Evolutionary conservation across 2,329 filamentous ascomycete species (phyloP), one percentile per base, ranked within the genome.

Genomic region (Ophiostoma sp.): DNA sequence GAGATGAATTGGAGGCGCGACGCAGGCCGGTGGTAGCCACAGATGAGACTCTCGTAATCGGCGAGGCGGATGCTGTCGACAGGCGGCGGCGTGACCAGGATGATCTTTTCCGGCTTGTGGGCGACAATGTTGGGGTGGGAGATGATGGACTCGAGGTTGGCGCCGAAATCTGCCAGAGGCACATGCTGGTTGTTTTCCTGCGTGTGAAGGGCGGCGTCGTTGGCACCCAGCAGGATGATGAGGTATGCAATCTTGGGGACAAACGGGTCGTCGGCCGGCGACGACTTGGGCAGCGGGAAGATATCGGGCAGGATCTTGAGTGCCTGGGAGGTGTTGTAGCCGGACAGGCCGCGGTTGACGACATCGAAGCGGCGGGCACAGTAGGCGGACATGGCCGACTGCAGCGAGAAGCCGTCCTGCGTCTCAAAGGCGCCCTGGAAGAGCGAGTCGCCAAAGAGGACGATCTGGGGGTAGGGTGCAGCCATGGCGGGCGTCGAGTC

Each of bases 381-480:
- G 70, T 86, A 85, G 74, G 86, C 80, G 77, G 93, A 88, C 3
- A 97, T 81, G 20, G 86, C 88, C 31, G 90, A 86, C 71, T 89
- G 87, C 75, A 96, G 91, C 0, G 86, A 91, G 79, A 94, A 94
- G 20, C 90, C 92, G 70, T 86, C 81, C 13, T 85, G 79, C 67
- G 88, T 82, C 48, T 84, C 82, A 73, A 85, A 86, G 1, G 88
- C 85, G 60, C 85, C 82, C 76, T 98, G 89, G 67, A 94, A 89
- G 72, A 98, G 89, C 41, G 92, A 96, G 80, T 98, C 95, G 69
- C 94, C 94, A 73, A 98, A 91, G 33, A 98, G 87, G 73, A 98
- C 83, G 75, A 94, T 83, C 76, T 94, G 91, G 67, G 90, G 88
- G 76, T 90, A 90, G 0, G 86, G 81, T 57, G 79, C 78, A 3